A percentile compares a stretch with the other conserved stretches of the same genome.
phyloP scores from a whole-genome alignment of 2,329 filamentous ascomycete species.

The Ophioceras dolichostomum region DNA sequence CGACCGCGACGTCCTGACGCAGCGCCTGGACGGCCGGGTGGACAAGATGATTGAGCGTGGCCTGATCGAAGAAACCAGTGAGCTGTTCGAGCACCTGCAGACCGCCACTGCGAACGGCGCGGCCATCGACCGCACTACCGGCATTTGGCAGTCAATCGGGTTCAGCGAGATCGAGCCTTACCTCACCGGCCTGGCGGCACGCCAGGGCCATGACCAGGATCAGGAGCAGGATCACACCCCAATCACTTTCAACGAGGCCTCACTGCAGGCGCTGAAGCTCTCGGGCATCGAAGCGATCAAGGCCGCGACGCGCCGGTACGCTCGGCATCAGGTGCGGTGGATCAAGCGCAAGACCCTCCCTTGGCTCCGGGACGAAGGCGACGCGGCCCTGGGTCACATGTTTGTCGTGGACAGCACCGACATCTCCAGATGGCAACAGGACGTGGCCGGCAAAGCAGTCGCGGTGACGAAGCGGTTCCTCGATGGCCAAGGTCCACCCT shows the following conservation, averaged over 20 bases:
- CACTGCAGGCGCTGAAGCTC: slow-evolving; percentile 42
- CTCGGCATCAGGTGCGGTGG: slow-evolving; percentile 74
- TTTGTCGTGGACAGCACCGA: slow-evolving; percentile 77
- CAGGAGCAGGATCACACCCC: background rate
- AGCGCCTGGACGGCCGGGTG: slow-evolving; percentile 64
- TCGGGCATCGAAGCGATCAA: slow-evolving; percentile 64
- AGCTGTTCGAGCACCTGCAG: slow-evolving; percentile 28
- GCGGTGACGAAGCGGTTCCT: slow-evolving; percentile 54
- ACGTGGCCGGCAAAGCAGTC: slow-evolving; percentile 55
- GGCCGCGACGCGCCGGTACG: slow-evolving; percentile 76
- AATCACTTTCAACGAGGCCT: slow-evolving; percentile 7
- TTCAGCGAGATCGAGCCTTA: slow-evolving; percentile 84
- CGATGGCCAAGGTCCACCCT: slow-evolving; percentile 26
- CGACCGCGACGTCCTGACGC: slow-evolving; percentile 51
- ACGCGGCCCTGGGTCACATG: slow-evolving; percentile 41
- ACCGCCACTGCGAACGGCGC: slow-evolving; percentile 28
- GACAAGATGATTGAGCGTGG: slow-evolving; percentile 64
- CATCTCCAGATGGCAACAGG: slow-evolving; percentile 42
- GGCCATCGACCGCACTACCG: slow-evolving; percentile 58
- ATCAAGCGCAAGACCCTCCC: slow-evolving; percentile 73
- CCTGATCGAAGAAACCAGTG: slow-evolving; percentile 34
- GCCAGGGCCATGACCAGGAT: too few species aligned
- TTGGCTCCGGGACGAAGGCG: slow-evolving; percentile 44
- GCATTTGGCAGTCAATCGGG: slow-evolving; percentile 95
- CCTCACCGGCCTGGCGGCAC: slow-evolving; percentile 26